Evolutionary conservation across 805 yeast genomes (phyloP).

Genomic region (Candida koratica): DNA sequence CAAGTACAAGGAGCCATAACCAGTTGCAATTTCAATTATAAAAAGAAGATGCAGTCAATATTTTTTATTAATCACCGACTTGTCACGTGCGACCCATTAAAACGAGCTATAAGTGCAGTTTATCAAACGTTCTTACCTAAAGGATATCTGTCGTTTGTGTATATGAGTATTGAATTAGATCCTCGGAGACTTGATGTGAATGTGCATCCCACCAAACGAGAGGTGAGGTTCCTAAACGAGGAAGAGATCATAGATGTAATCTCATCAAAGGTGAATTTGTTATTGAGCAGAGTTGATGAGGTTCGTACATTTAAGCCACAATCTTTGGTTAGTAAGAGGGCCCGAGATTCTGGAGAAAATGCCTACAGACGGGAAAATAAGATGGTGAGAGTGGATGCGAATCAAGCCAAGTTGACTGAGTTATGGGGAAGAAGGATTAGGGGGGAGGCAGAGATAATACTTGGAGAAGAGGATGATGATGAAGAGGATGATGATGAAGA

Average conservation of each 20-base stretch:
- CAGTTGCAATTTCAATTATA: conserved; percentile 65
- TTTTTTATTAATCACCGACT: conserved; percentile 83
- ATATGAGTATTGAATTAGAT: conserved; percentile 61
- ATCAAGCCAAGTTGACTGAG: conserved; percentile 42
- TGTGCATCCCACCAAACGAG: conserved; percentile 93
- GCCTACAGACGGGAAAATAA: conserved; percentile 56
- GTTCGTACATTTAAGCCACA: conserved; percentile 69
- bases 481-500: conserved; percentile 16
- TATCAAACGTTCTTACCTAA: conserved; percentile 71
- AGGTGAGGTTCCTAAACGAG: conserved; percentile 80
- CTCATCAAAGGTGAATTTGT: conserved; percentile 44
- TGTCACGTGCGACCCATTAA: conserved; percentile 77
- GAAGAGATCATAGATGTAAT: conserved; percentile 75
- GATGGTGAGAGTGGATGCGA: conserved; percentile 67
- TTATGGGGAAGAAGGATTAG: not conserved
- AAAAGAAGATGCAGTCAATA: conserved; percentile 62
- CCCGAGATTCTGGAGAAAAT: conserved; percentile 15
- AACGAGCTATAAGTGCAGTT: conserved; percentile 59
- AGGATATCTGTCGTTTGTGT: conserved; percentile 71
- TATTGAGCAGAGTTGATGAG: conserved; percentile 55
- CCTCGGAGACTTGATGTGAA: conserved; percentile 84
- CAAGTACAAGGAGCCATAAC: conserved; percentile 60
- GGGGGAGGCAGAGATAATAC: not conserved
- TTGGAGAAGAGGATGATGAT: conserved; percentile 7
- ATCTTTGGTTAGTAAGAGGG: conserved; percentile 32